Evolutionary conservation across 352 stramenopile genomes (phyloP).

Genomic region (Aphanomyces stellatus): DNA sequence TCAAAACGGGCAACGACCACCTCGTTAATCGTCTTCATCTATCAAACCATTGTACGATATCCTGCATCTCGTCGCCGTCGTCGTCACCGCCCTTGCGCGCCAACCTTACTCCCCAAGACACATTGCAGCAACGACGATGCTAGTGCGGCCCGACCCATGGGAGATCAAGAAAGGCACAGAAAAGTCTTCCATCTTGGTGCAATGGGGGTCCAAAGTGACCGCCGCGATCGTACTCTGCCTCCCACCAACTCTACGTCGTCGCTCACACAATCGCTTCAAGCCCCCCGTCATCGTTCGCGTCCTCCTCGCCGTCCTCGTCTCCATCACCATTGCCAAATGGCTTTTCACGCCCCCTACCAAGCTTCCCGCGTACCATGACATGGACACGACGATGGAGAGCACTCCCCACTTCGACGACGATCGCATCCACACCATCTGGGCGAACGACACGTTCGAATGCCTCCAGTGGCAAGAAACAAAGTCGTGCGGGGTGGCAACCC

Average conservation of each 20-base stretch:
- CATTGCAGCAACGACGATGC: not conserved
- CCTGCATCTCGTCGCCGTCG: not conserved
- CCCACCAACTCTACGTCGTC: not conserved
- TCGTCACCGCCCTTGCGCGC: not conserved
- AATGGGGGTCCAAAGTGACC: not conserved
- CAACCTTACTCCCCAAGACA: not conserved
- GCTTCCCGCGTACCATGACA: slow-evolving; percentile 1
- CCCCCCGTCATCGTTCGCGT: not conserved
- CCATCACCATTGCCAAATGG: not conserved
- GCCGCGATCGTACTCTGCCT: not conserved
- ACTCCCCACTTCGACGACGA: slow-evolving; percentile 8
- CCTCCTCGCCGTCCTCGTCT: not conserved
- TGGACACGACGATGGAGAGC: slow-evolving; percentile 2
- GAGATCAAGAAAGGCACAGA: not conserved
- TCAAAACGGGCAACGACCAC: too few species aligned
- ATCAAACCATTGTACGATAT: not conserved
- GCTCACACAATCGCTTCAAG: not conserved
- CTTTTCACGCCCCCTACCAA: not conserved
- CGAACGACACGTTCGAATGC: slow-evolving; percentile 72
- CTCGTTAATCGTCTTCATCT: too few species aligned
- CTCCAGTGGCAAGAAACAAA: slow-evolving; percentile 79
- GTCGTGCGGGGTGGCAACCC: too few species aligned
- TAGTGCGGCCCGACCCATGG: not conserved
- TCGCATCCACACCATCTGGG: slow-evolving; percentile 46
- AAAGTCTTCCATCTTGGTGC: not conserved